Base-by-base conservation (phyloP, 495 filamentous ascomycete species). In the Talaromyces liani region DNA sequence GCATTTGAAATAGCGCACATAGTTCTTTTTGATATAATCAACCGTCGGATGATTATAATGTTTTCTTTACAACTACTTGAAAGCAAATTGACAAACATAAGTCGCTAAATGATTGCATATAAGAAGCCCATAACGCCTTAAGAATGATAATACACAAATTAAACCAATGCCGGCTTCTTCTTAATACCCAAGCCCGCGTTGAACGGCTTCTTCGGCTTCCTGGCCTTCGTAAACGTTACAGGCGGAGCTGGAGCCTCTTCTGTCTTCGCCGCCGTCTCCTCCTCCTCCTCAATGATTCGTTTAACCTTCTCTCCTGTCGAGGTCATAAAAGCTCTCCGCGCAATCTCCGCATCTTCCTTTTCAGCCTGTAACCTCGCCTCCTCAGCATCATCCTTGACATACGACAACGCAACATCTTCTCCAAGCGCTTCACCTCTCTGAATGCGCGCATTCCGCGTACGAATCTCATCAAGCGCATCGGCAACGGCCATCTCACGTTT, bases 401-500 rank as follows among this genome's bases (percentile, higher is more conserved):
- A 70, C 33, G 78, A 73, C 14, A 84, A 72, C 47, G 75, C 80
- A 10, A 72, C 74, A 39, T 83, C 77, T 20, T 76, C 76, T 7
- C 78, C 76, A 71, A 79, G 55, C 2, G 86, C 87, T 64, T 84
- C 80, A 61, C 88, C 87, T 67, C 88, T 80, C 75, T 93, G 90
- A 27, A 92, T 83, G 67, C 91, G 81, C 18, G 94, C 95, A 79
- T 98, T 99, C 67, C 93, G 75, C 45, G 86, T 91, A 63, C 94
- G 80, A 55, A 98, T 97, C 77, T 98, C 92, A 75, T 99, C 95
- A 66, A 99, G 76, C 33, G 91, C 91, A 79, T 99, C 95, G 39
- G 95, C 95, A 67, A 98, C 89, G 56, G 87, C 89, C 95, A 99
- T 98, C 78, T 98, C 95, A 62, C 88, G 80, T 80, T 94, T 96